Base-by-base conservation (phyloP, 345 rosid genomes). In the Eucalyptus polybractea region DNA sequence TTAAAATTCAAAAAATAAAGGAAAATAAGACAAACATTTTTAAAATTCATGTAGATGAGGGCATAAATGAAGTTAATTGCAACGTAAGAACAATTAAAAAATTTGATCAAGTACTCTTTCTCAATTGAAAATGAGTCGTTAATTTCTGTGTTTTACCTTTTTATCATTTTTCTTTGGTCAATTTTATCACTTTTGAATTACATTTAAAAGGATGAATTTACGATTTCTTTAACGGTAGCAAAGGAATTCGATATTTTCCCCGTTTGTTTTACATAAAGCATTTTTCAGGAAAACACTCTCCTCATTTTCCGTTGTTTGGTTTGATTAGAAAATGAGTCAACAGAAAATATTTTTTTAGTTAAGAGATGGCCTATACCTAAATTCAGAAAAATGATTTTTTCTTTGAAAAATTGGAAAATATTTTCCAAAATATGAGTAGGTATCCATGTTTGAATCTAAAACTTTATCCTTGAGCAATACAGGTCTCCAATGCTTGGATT, bases 191-290 rank as follows among this genome's bases (percentile, higher is more conserved):
- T 65, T 65, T 65, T 0, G 21, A 65, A n/a, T n/a, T 0, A 65
- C 40, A 65, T 0, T 65, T n/a, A n/a, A 14, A n/a, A 65, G 13
- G 37, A 65, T n/a, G 76, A 65, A 65, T 65, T 65, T 65, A n/a
- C 21, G 76, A n/a, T 31, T 65, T 65, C 33, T 31, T 65, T 65
- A 65, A 65, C 21, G 3, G 1, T 2, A n/a, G 76, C 37, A 8
- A n/a, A 31, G 76, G 76, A n/a, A 65, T 65, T 65, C 19, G 2
- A 7, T 14, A n/a, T 65, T 14, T n/a, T 65, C 37, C 21, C 37
- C 8, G 6, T 56, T 56, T 24, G 29, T 56, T 56, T 56, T 24
- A 0, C 3, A 0, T 1, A 56, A 56, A 10, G 62, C 0, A 24
- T 56, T 56, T 56, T 56, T 24, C 0, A 9, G 1, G 29, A 56